A percentile compares a stretch with the other conserved stretches of the same genome.
Evolutionary conservation across 805 yeast species (phyloP).

Genomic region (Nakazawaea laoshanensis): DNA sequence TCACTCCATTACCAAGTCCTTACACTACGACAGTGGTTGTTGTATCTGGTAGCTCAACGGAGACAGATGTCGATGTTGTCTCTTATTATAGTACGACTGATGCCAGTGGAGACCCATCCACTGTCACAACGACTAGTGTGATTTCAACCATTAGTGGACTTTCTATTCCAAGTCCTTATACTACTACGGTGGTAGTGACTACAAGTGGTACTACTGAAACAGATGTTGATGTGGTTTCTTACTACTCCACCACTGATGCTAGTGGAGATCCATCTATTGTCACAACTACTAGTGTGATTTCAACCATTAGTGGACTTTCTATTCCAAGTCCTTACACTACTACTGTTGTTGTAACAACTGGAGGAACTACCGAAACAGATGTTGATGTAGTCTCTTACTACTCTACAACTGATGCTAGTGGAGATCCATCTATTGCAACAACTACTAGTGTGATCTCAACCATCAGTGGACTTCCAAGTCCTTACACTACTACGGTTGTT

Average conservation of each 20-base stretch:
- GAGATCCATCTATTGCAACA: neutral
- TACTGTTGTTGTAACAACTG: neutral
- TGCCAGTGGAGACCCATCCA: slow-evolving; percentile 1
- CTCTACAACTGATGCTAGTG: neutral
- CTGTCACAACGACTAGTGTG: neutral
- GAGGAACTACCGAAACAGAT: neutral
- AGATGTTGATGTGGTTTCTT: slow-evolving; percentile 2
- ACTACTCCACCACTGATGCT: slow-evolving; percentile 3
- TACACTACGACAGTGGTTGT: slow-evolving; percentile 1
- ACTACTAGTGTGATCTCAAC: neutral
- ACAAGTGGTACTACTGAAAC: slow-evolving; percentile 1
- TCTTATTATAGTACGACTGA: slow-evolving; percentile 2
- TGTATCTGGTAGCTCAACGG: neutral
- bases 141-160: neutral
- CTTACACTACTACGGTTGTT: slow-evolving; percentile 1
- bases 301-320: neutral
- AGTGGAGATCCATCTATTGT: slow-evolving; percentile 1
- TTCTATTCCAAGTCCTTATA: slow-evolving; percentile 1
- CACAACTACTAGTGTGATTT: slow-evolving; percentile 1
- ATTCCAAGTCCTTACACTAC: neutral
- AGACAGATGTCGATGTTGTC: slow-evolving; percentile 1
- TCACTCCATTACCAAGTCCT: slow-evolving; percentile 1
- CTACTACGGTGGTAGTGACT: slow-evolving; percentile 2
- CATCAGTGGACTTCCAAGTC: neutral
- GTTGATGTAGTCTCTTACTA: neutral